Base-by-base conservation (phyloP, 495 filamentous ascomycete species). In the Neurospora terricola region DNA sequence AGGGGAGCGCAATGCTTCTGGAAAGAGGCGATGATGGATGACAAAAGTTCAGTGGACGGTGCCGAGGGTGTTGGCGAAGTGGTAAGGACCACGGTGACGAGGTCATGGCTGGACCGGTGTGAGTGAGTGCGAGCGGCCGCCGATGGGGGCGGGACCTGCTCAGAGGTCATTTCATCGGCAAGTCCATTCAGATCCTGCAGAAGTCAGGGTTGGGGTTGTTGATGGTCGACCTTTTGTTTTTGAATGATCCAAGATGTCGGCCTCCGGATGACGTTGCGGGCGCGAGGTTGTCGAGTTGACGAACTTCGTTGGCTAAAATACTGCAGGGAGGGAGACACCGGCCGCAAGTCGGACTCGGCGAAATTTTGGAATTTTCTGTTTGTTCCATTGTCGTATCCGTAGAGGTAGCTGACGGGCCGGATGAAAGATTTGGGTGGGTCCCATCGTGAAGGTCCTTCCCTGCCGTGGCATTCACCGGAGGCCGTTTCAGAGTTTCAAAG, bases 41-140 rank as follows among this genome's bases (percentile, higher is more conserved):
- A 76, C 39, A 86, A 73, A 2, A 86, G 80, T 21, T 85, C 83
- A 3, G 83, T 81, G 10, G 82, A 84, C 3, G 84, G 84, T 0
- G 83, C 84, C 37, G 84, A 86, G 10, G 84, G 84, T 0, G 84
- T 85, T 23, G 84, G 84, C 37, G 84, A 86, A 6, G 82, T 86
- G 70, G 84, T 85, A 77, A 86, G 82, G 43, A 86, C 80, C 36
- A 86, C 76, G 9, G 84, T 86, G 62, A 86, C 69, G 38, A 82
- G 71, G 42, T 76, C 75, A 30, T 48, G 69, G 40, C 54, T 62
- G 54, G 54, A 30, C 54, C 54, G 54, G 54, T 2, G 23, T 62
- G 54, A 34, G 54, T 72, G 70, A 62, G 9, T 66, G 23, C 38
- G 38, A 70, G 71, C 37, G 72, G 21, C n/a, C 30, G 69, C 18